Evolutionary conservation across 75 land plant genomes (phyloP).

Genomic region (Azolla pinnata): DNA sequence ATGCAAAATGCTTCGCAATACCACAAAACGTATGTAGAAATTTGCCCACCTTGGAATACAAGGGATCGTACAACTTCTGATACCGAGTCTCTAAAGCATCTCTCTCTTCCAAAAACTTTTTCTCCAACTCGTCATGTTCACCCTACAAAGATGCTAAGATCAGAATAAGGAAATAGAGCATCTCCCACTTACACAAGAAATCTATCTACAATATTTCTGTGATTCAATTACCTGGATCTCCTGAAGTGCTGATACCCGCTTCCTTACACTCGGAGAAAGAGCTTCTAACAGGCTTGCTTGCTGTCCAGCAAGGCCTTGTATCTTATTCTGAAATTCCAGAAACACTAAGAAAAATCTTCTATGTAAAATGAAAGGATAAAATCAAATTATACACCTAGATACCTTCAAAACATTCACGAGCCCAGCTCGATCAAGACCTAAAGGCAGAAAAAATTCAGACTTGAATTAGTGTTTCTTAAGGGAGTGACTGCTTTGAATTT

Average conservation of each 20-base stretch:
- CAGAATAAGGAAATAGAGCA: background rate
- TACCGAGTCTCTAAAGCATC: constrained; percentile 80
- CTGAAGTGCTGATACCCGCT: constrained; percentile 53
- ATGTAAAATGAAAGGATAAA: background rate
- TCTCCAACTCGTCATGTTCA: constrained; percentile 78
- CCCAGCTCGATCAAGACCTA: background rate
- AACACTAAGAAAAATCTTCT: background rate
- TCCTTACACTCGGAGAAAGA: constrained; percentile 46
- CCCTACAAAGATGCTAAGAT: constrained; percentile 5
- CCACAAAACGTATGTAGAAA: too few relatives aligned
- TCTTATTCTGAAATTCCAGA: constrained; percentile 38
- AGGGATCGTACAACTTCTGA: constrained; percentile 74
- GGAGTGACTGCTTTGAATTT: too few relatives aligned
- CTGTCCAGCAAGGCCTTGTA: constrained; percentile 54
- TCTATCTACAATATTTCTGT: constrained; percentile 4
- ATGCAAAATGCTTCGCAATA: too few relatives aligned
- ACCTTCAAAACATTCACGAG: background rate
- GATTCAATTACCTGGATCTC: constrained; percentile 49
- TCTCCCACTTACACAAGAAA: too few relatives aligned
- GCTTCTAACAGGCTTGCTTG: constrained; percentile 51
- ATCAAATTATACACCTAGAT: background rate
- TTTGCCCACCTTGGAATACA: constrained; percentile 54
- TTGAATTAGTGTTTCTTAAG: background rate
- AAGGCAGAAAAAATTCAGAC: background rate
- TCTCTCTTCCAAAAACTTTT: constrained; percentile 73